Base-by-base conservation (phyloP, 2,329 filamentous ascomycete species). In the Aspergillus ochraceus region DNA sequence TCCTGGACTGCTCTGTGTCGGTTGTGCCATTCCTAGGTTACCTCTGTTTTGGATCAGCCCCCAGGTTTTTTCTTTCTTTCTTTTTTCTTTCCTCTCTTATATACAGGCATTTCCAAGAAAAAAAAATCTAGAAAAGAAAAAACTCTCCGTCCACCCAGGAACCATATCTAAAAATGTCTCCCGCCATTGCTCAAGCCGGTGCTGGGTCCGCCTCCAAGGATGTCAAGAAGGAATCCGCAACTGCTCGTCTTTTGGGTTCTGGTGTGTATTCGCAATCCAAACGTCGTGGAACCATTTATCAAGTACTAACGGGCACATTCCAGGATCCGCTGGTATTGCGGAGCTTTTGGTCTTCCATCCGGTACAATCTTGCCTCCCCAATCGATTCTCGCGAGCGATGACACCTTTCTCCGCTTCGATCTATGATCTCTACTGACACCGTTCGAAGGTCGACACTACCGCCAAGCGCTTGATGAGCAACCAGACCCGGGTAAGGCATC, bases 401-500 rank as follows among this genome's bases (percentile, higher is more conserved):
- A 22, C 11, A 17, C 26, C 17, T 11, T 51, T 42, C 14, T 42
- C 36, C 17, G 17, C 36, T n/a, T 42, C 14, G 36, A 6, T 42
- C 36, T 17, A 24, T 42, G 39, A 32, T 36, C 5, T 36, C 53
- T 56, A 56, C 70, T 76, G 65, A 75, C 61, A 46, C 53, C 20
- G 22, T 32, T 30, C 32, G 49, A 72, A 94, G 90, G 91, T 99
- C 77, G 95, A 99, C 80, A 99, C 95, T 54, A 97, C 96, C 72
- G 94, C 95, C 65, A 99, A 99, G 85, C 91, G 95, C 69, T 87
- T 99, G 79, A 99, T 99, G 95, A 97, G 92, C 87, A 97, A 99
- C 80, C 90, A 96, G 77, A 87, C 87, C 74, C 91, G 83, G 80
- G 86, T 90, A 76, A 68, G 79, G 66, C 19, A 45, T 22, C 14